phyloP scores from a whole-genome alignment of 345 rosid species.

The Salix viminalis region DNA sequence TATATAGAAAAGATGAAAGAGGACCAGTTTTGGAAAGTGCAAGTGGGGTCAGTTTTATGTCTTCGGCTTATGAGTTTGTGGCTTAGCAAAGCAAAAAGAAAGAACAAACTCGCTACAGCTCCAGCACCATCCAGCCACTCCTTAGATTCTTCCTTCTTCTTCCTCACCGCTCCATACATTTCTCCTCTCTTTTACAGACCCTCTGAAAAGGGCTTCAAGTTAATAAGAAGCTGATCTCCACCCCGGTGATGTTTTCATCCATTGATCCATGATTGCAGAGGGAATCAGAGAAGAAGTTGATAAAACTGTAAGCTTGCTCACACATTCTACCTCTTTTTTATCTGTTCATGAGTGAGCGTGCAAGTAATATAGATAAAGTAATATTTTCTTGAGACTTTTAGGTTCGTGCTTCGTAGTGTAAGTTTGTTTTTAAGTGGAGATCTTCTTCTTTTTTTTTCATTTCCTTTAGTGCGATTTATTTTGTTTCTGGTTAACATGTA shows the following conservation, averaged over 20 bases:
- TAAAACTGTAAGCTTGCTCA: not conserved
- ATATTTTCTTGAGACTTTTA: no score
- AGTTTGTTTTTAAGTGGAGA: not conserved
- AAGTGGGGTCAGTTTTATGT: not conserved
- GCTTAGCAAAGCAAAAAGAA: not conserved
- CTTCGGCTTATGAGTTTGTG: not conserved
- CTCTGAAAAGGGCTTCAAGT: not conserved
- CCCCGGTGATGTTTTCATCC: not conserved
- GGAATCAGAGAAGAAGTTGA: not conserved
- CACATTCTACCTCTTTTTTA: not conserved
- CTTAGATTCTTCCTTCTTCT: not conserved
- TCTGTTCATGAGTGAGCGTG: not conserved
- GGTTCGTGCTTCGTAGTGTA: not conserved
- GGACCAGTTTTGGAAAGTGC: not conserved
- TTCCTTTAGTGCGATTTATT: not conserved
- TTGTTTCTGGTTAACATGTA: not conserved
- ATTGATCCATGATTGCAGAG: not conserved
- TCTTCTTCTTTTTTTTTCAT: not conserved
- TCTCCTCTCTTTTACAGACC: not conserved
- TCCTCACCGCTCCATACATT: not conserved
- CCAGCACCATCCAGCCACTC: no score
- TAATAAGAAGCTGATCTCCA: not conserved
- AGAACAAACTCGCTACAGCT: not conserved
- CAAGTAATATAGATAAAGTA: not conserved
- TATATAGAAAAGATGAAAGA: not conserved